phyloP scores from a whole-genome alignment of 352 stramenopile genomes.

The Pythium utonaiense region DNA sequence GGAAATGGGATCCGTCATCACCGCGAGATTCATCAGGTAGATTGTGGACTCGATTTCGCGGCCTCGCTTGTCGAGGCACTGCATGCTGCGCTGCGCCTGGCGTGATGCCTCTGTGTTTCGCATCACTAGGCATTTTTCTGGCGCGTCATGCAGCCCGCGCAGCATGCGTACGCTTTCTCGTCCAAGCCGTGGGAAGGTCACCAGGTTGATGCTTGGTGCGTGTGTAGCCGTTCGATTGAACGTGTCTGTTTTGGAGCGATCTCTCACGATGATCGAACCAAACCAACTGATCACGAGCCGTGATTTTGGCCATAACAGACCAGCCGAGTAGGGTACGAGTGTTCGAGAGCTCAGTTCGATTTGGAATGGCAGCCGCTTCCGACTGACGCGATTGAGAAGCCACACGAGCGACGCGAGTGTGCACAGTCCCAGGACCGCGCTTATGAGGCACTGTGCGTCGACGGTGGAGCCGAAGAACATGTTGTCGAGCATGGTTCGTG shows the following conservation, averaged over 20 bases:
- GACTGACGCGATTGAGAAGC: not conserved
- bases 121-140: not conserved
- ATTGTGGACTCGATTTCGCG: constrained; percentile 5
- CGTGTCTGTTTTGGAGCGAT: not conserved
- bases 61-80: not conserved
- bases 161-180: not conserved
- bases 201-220: not conserved
- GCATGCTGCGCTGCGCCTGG: not conserved
- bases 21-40: constrained; percentile 20
- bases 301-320: constrained; percentile 2
- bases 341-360: constrained; percentile 2
- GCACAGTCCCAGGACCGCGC: not conserved
- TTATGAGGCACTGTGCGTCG: constrained; percentile 12
- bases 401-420: not conserved
- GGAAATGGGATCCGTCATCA: constrained; percentile 20
- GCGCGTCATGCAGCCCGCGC: not conserved
- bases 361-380: not conserved
- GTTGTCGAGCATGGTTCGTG: not conserved
- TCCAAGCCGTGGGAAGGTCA: not conserved
- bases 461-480: constrained; percentile 10
- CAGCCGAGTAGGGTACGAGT: constrained; percentile 5
- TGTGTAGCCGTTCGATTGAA: not conserved
- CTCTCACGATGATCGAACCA: not conserved
- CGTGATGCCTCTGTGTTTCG: not conserved
- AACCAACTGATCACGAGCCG: constrained; percentile 17